Base-by-base conservation (phyloP, 2,329 filamentous ascomycete genomes). In the Ophiostoma sp. region DNA sequence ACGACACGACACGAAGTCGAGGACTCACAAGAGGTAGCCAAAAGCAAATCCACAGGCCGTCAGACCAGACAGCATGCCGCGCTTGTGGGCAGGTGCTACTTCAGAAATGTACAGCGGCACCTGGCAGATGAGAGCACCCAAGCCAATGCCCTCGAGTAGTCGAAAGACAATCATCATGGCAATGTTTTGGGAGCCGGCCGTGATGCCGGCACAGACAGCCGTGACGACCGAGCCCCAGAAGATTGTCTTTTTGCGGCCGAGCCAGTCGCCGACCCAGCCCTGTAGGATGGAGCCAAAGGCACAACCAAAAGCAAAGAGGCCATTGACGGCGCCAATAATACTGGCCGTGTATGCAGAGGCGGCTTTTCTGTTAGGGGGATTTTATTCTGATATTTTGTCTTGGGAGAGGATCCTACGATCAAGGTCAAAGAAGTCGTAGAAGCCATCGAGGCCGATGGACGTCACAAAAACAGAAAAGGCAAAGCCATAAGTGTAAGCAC, bases 391-490 rank as follows among this genome's bases (percentile, higher is more conserved):
- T n/a, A n/a, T n/a, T n/a, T n/a, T n/a, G n/a, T n/a, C n/a, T n/a
- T n/a, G n/a, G n/a, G n/a, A n/a, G n/a, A n/a, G n/a, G n/a, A n/a
- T n/a, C 68, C 17, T 17, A 36, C 68, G 68, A 19, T 69, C 42
- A 1, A 69, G 48, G 12, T 31, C 66, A 50, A 69, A 63, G 59
- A 63, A 63, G 11, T 63, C 31, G 28, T 63, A 63, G 31, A 63
- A 63, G 17, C 59, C 59, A 22, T 63, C 59, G 2, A 63, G 59
- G 7, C 31, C 59, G 59, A 64, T 64, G 61, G 61, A 64, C 22
- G 61, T 64, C 11, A 59, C 68, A 28, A 61, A 71, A 15, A 59
- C 69, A 12, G 48, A 45, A 19, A 36, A 59, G 5, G 48, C 69
- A 28, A 61, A 59, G n/a, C 36, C 69, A 63, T 22, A 42, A 0